These are phyloP conservation scores for Pseudoscleropodium purum DNA, from an alignment of 225 moss, liverwort and hornwort genomes.

Conservation along the genomic window DNA sequence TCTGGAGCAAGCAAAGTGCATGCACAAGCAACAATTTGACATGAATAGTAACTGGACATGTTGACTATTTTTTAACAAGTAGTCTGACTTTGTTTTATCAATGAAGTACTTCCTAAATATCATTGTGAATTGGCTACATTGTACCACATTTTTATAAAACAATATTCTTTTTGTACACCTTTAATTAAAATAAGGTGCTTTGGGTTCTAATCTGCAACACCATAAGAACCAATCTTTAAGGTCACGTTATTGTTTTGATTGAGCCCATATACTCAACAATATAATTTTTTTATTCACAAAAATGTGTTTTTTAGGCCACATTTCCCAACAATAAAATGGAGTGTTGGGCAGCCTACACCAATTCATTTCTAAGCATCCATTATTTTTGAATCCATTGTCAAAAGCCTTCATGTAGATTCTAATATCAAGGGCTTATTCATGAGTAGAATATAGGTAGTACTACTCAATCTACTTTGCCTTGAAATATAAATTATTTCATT, in stretches of 20 bases:
- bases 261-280: background rate
- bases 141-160: fast-evolving
- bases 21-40: background rate
- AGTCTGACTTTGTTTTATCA: fast-evolving
- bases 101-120: background rate
- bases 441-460: background rate
- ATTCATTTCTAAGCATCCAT: background rate
- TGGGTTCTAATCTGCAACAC: fast-evolving
- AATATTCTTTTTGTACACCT: background rate
- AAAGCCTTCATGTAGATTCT: background rate
- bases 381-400: too few relatives aligned
- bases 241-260: fast-evolving
- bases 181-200: fast-evolving
- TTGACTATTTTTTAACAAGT: background rate
- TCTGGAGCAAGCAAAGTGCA: background rate
- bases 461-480: background rate
- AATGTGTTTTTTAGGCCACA: background rate
- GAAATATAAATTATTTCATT: background rate
- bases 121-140: fast-evolving
- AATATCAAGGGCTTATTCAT: background rate
- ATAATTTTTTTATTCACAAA: background rate
- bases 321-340: fast-evolving
- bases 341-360: fast-evolving
- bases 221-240: fast-evolving
- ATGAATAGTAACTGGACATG: fast-evolving